A percentile compares a stretch with the other conserved stretches of the same genome.
Conservation (phyloP, 331 rosid genomes). For the Rhamnella rubrinervis region DNA sequence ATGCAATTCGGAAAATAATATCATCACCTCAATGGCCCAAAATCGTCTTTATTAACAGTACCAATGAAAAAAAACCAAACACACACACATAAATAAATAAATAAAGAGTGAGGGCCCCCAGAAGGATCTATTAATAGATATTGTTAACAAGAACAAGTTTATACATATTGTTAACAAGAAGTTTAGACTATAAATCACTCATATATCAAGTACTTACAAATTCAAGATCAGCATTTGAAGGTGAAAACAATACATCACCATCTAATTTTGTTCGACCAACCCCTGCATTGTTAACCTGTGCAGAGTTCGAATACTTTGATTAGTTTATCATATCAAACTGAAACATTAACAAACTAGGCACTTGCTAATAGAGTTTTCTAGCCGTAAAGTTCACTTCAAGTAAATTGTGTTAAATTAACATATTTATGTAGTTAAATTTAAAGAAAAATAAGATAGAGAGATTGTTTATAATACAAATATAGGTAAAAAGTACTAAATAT, state of each 20-base stretch:
- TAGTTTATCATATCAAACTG: not conserved
- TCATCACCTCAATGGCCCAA: too few species aligned
- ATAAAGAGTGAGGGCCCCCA: too few species aligned
- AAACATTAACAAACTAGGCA: not conserved
- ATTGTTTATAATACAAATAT: too few species aligned
- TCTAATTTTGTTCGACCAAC: constrained; percentile 32
- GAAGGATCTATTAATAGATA: too few species aligned
- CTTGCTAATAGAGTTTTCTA: not conserved
- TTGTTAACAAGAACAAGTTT: not conserved
- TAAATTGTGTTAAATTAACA: too few species aligned
- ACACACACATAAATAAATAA: too few species aligned
- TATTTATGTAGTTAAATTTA: too few species aligned
- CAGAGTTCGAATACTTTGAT: not conserved
- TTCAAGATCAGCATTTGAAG: not conserved
- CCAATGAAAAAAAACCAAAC: too few species aligned
- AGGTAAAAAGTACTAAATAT: too few species aligned
- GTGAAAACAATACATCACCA: constrained; percentile 9
- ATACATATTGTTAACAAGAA: not conserved
- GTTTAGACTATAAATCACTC: not conserved
- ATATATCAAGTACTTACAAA: constrained; percentile 11
- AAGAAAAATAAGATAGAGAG: too few species aligned
- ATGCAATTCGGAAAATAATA: too few species aligned
- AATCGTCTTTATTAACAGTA: too few species aligned
- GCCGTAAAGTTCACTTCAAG: not conserved
- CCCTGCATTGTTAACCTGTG: constrained; percentile 66